Evolutionary conservation across 2,329 filamentous ascomycete genomes (phyloP).

Genomic region (Tolypocladium cylindrosporum): DNA sequence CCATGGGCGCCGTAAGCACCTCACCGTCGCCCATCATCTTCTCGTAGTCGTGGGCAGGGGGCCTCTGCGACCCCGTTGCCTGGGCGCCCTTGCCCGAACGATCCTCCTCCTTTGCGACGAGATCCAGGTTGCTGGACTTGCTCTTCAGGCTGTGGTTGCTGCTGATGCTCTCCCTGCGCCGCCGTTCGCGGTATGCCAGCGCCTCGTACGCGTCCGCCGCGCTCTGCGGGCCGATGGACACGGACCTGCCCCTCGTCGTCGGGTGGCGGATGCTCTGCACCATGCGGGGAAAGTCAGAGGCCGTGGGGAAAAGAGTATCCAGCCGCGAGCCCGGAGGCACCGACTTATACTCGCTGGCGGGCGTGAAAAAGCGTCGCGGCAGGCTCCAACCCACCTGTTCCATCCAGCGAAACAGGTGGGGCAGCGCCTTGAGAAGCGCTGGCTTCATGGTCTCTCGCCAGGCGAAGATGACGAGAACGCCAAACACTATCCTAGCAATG

Average conservation of each 20-base stretch:
- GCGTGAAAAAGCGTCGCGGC: conserved; percentile 83
- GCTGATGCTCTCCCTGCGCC: conserved; percentile 43
- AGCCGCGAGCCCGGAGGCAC: conserved; percentile 58
- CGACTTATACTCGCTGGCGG: conserved; percentile 80
- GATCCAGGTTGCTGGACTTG: conserved; percentile 32
- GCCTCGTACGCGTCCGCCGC: conserved; percentile 95
- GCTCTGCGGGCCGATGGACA: conserved; percentile 89
- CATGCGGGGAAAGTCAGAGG: conserved; percentile 78
- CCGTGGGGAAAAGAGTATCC: conserved; percentile 82
- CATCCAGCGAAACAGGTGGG: conserved; percentile 78
- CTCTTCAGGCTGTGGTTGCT: conserved; percentile 38
- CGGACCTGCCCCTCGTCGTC: conserved; percentile 57
- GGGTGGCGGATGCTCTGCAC: conserved; percentile 75
- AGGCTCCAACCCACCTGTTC: conserved; percentile 71
- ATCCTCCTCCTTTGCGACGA: conserved; percentile 27
- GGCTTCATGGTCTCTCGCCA: conserved; percentile 92
- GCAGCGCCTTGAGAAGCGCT: conserved; percentile 62
- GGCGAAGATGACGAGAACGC: conserved; percentile 73
- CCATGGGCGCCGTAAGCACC: conserved; percentile 24
- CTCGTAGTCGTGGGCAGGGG: conserved; percentile 54
- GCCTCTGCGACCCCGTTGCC: conserved; percentile 35
- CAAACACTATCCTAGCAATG: conserved; percentile 60
- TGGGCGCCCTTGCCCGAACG: conserved; percentile 27
- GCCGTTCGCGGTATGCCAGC: conserved; percentile 73
- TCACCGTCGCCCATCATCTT: conserved; percentile 62